These are phyloP conservation scores for Rutstroemia sp. DNA, from an alignment of 2,329 filamentous ascomycete genomes.

Conservation along the genomic window DNA sequence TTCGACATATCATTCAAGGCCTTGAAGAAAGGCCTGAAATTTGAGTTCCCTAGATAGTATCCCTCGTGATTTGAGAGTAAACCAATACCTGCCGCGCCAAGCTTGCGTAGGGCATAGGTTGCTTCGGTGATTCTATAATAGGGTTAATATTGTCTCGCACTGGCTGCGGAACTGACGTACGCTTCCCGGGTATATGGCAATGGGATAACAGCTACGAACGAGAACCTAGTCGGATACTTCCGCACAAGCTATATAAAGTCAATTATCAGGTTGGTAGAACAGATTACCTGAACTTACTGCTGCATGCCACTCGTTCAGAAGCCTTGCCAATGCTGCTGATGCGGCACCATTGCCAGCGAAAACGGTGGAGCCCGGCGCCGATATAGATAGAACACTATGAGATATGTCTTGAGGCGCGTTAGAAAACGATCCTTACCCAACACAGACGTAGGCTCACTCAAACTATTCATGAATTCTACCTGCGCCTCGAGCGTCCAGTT, in stretches of 20 bases:
- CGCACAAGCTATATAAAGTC: neutral
- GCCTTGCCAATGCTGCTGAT: neutral
- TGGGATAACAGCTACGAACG: neutral
- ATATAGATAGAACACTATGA: neutral
- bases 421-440: neutral
- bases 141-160: neutral
- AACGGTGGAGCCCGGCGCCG: neutral
- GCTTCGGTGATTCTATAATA: neutral
- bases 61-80: neutral
- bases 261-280: neutral
- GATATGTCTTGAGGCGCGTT: neutral
- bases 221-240: neutral
- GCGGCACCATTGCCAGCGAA: neutral
- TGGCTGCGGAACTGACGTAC: neutral
- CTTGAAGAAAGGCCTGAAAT: neutral
- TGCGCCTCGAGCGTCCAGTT: neutral
- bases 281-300: neutral
- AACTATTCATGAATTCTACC: neutral
- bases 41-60: neutral
- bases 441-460: neutral
- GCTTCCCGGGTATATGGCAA: neutral
- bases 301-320: neutral
- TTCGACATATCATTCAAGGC: neutral
- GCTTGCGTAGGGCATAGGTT: neutral
- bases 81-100: neutral